These are phyloP conservation scores for Mycena vitilis DNA, from an alignment of 768 basidiomycete species.

Conservation along the genomic window DNA sequence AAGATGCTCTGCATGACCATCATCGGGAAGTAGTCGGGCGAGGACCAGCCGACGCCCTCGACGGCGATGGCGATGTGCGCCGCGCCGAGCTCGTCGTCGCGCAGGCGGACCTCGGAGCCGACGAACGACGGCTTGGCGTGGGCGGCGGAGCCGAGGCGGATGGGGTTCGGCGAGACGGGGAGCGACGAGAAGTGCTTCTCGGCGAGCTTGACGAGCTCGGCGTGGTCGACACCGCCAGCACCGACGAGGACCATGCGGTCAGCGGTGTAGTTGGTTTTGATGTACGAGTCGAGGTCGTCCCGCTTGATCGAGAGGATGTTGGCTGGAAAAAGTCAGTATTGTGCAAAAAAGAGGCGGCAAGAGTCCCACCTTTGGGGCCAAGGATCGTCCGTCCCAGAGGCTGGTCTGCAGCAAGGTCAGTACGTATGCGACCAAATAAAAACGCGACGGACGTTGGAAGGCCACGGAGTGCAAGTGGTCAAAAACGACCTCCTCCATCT, in stretches of 20 bases:
- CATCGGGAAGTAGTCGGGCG: conserved; percentile 99
- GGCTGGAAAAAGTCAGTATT: conserved; percentile 40
- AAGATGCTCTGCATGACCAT: conserved; percentile 97
- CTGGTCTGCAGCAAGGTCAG: conserved; percentile 69
- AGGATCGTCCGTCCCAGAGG: conserved; percentile 97
- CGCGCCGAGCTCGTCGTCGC: conserved; percentile 90
- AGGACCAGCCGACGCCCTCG: conserved; percentile 97
- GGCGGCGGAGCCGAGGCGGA: conserved; percentile 85
- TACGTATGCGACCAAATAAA: background rate
- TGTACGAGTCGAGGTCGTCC: conserved; percentile 89
- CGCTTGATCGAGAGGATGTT: conserved; percentile 97
- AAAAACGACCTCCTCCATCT: conserved; percentile 97
- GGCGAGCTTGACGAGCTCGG: conserved; percentile 92
- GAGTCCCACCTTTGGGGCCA: conserved; percentile 73
- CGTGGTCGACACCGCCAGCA: conserved; percentile 94
- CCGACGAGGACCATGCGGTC: conserved; percentile 99
- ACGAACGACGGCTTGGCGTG: conserved; percentile 86
- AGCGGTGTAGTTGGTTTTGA: conserved; percentile 97
- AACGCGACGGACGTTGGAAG: conserved; percentile 81
- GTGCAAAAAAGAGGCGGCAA: background rate
- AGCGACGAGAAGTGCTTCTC: conserved; percentile 93
- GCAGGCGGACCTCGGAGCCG: conserved; percentile 94
- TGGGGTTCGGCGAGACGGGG: conserved; percentile 88
- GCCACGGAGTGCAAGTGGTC: conserved; percentile 98
- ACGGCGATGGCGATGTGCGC: conserved; percentile 97